These are phyloP conservation scores for Globisporangium spinosum DNA, from an alignment of 352 stramenopile species.

Conservation along the genomic window DNA sequence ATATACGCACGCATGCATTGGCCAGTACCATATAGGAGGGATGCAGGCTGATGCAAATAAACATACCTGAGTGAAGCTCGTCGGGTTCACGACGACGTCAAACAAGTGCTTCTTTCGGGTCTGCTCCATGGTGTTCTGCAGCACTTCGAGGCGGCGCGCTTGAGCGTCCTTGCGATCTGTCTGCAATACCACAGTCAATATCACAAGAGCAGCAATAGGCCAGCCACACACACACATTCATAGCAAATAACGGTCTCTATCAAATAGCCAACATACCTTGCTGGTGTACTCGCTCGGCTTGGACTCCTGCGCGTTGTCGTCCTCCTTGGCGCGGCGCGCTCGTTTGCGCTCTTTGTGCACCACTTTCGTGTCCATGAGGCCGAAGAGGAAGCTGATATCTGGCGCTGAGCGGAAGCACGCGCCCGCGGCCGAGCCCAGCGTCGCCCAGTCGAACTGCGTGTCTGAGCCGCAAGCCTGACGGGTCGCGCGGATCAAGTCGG, in stretches of 20 bases:
- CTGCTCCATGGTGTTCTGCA: conserved; percentile 56
- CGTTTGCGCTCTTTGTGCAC: conserved; percentile 66
- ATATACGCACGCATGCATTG: too few relatives aligned
- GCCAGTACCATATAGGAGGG: too few relatives aligned
- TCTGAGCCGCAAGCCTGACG: conserved; percentile 42
- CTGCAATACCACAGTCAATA: conserved; percentile 22
- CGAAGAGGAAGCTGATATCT: conserved; percentile 76
- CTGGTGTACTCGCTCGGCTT: conserved; percentile 75
- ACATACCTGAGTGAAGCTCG: conserved; percentile 72
- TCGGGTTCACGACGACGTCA: conserved; percentile 64
- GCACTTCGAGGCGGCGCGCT: conserved; percentile 59
- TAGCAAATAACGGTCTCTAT: background rate
- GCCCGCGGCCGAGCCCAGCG: conserved; percentile 50
- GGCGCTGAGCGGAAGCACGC: conserved; percentile 71
- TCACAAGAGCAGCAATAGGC: background rate
- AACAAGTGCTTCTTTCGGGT: conserved; percentile 47
- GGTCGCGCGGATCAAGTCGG: conserved; percentile 55
- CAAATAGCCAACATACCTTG: conserved; percentile 35
- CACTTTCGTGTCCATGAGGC: conserved; percentile 72
- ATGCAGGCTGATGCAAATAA: background rate
- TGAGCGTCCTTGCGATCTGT: conserved; percentile 80
- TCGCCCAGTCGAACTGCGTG: conserved; percentile 63
- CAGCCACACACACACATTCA: background rate
- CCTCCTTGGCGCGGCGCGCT: conserved; percentile 35
- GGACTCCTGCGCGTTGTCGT: conserved; percentile 46